Percentiles rank a stretch among this genome's conserved stretches.
phyloP scores from a whole-genome alignment of 805 yeast genomes.

The Candida maesae region DNA sequence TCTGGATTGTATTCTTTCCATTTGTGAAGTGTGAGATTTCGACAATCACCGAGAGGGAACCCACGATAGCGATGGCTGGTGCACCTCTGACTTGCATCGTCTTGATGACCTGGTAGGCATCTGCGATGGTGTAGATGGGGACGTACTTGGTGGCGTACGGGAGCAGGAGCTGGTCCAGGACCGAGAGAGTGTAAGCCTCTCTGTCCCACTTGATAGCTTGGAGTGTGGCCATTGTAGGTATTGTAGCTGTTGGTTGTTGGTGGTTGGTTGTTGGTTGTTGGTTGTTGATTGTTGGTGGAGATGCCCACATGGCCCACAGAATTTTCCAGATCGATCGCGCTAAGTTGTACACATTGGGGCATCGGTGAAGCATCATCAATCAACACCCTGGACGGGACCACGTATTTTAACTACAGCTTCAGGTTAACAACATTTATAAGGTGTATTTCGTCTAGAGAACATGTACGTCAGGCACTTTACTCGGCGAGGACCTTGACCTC shows the following conservation, averaged over 20 bases:
- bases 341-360: too few species aligned
- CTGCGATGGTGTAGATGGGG: constrained; percentile 56
- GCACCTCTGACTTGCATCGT: constrained; percentile 97
- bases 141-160: constrained; percentile 79
- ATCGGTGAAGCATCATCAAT: too few species aligned
- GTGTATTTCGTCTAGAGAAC: too few species aligned
- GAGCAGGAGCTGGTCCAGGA: constrained; percentile 76
- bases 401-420: too few species aligned
- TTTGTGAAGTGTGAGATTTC: constrained; percentile 44
- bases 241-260: too few species aligned
- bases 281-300: background rate
- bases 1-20: constrained; percentile 26
- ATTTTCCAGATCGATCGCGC: background rate
- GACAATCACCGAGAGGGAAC: constrained; percentile 76
- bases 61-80: constrained; percentile 97
- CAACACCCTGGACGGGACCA: too few species aligned
- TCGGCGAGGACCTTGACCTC: constrained; percentile 34
- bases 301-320: background rate
- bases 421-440: too few species aligned
- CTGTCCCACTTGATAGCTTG: constrained; percentile 69
- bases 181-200: constrained; percentile 41
- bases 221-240: constrained; percentile 25
- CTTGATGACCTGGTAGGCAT: constrained; percentile 80
- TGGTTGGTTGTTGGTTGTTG: background rate
- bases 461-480: constrained; percentile 2